Evolutionary conservation across 805 yeast species (phyloP).

Genomic region (Saccharomycopsis fodiens): DNA sequence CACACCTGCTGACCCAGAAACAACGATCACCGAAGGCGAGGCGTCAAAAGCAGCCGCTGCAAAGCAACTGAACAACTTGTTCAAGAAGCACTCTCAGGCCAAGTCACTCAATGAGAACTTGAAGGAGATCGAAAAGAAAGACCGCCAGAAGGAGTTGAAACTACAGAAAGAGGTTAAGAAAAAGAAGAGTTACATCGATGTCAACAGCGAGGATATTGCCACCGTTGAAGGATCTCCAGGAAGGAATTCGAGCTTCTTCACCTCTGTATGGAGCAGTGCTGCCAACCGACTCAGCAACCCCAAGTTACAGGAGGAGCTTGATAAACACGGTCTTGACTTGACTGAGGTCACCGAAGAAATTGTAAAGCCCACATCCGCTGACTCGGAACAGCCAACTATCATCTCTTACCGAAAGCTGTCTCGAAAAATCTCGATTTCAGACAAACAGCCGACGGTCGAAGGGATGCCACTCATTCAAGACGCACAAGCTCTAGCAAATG

Average conservation of each 20-base stretch:
- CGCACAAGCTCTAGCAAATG: background rate
- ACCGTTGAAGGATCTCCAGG: slow-evolving; percentile 1
- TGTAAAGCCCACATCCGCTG: background rate
- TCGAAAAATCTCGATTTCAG: slow-evolving; percentile 15
- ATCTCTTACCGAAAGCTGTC: slow-evolving; percentile 19
- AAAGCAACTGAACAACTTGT: background rate
- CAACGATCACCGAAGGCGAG: slow-evolving; percentile 11
- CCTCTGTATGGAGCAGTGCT: slow-evolving; percentile 17
- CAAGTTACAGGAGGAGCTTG: background rate
- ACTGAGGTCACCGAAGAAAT: background rate
- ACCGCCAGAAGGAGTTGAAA: background rate
- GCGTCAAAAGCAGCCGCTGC: background rate
- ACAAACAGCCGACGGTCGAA: background rate
- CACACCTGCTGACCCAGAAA: slow-evolving; percentile 15
- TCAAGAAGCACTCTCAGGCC: slow-evolving; percentile 1
- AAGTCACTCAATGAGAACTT: slow-evolving; percentile 9
- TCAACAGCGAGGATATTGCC: slow-evolving; percentile 1
- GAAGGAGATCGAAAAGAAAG: slow-evolving; percentile 12
- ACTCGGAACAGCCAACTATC: slow-evolving; percentile 10
- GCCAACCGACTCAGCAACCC: slow-evolving; percentile 1
- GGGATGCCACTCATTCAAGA: background rate
- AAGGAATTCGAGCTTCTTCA: slow-evolving; percentile 12
- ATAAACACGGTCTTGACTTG: background rate
- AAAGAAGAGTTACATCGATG: background rate
- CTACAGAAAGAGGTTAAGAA: background rate